These are phyloP conservation scores for Agrocybe praecox DNA, from an alignment of 768 basidiomycete species.

Conservation along the genomic window DNA sequence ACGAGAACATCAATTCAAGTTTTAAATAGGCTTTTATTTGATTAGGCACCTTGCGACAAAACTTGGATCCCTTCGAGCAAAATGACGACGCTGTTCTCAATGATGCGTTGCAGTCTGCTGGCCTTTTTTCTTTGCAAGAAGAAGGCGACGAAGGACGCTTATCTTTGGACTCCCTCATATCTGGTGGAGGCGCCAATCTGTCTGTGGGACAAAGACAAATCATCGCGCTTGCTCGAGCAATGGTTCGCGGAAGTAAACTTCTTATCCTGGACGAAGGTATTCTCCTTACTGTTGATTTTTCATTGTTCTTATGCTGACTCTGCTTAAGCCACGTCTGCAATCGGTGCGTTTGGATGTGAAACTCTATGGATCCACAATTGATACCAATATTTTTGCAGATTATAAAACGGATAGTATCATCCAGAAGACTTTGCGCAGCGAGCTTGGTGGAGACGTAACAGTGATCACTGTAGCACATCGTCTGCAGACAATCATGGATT, in stretches of 20 bases:
- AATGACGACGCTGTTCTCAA: conserved; percentile 49
- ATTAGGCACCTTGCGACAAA: conserved; percentile 51
- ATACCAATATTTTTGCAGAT: conserved; percentile 30
- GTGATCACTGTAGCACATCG: conserved; percentile 71
- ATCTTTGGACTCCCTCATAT: conserved; percentile 46
- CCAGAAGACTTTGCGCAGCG: conserved; percentile 65
- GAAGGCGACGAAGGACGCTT: conserved; percentile 49
- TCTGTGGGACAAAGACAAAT: conserved; percentile 78
- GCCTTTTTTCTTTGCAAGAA: conserved; percentile 36
- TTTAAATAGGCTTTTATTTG: neutral
- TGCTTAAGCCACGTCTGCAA: conserved; percentile 40
- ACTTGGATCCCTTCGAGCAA: conserved; percentile 64
- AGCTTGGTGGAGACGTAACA: conserved; percentile 60
- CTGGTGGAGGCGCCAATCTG: conserved; percentile 68
- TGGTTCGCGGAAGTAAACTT: conserved; percentile 56
- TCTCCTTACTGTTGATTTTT: neutral
- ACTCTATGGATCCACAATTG: neutral
- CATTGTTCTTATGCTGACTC: neutral
- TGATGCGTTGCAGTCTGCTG: conserved; percentile 40
- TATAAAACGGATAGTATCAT: conserved; percentile 68
- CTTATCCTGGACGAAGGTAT: conserved; percentile 50
- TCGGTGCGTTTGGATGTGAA: conserved; percentile 32
- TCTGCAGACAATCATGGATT: conserved; percentile 66
- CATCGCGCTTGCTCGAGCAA: conserved; percentile 64
- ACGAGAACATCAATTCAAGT: neutral